Base-by-base conservation (phyloP, 1,284 basidiomycete species). In the Austropuccinia psidii region DNA sequence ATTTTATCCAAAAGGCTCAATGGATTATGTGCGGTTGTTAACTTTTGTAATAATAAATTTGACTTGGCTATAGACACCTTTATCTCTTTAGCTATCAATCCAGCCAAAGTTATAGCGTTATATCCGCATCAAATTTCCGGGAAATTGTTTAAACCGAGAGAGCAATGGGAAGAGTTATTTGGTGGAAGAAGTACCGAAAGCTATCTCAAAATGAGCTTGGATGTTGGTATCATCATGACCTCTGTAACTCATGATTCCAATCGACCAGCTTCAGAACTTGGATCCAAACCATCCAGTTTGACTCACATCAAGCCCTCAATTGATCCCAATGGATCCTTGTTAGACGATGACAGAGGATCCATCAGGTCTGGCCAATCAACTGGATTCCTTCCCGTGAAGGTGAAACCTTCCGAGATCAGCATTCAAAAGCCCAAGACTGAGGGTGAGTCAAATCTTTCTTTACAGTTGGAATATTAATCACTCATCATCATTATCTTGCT, bases 81-180 rank as follows among this genome's bases (percentile, higher is more conserved):
- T 80, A 86, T 94, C 62, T 86, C 89, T 50, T 86, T 95, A 54
- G 90, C 98, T 76, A 85, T 92, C 76, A 95, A 96, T 78, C 95
- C 95, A 0, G 91, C 93, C 1, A 91, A 94, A 78, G 91, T 98
- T 0, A 86, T 98, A 15, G 90, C 93, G 0, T 83, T 98, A 4
- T 98, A 91, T 80, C 91, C 93, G 0, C 85, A 89, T 57, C 84
- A 83, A 19, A 86, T 98, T 1, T 86, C 93, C 0, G 95, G 95
- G 4, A 84, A 89, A 37, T 81, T 98, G 13, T 84, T 87, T 15
- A 85, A 89, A 0, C 85, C 87, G 17, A 85, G 82, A 41, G 79
- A 81, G 4, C 83, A 85, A n/a, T 95, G 93, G 91, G 89, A 94
- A 79, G 83, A 85, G 2, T 81, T 95, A 8, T 98, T 91, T 80